Percentiles rank a stretch among this genome's conserved stretches.
phyloP scores from a whole-genome alignment of 2,329 filamentous ascomycete species.

The Aspergillus sp. region DNA sequence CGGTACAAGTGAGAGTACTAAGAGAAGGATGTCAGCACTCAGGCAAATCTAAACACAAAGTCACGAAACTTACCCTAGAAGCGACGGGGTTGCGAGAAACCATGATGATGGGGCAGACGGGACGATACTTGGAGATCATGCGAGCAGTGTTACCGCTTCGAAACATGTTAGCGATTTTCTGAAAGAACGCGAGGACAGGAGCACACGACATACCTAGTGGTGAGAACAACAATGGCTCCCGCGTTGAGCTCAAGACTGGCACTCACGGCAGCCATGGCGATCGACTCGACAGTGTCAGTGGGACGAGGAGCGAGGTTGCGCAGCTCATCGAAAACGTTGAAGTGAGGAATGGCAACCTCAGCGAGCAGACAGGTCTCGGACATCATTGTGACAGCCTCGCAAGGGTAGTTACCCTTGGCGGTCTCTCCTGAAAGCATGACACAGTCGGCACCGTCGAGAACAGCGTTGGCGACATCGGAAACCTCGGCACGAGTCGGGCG shows the following conservation, averaged over 20 bases:
- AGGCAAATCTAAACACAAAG: background rate
- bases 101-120: slow-evolving; percentile 99
- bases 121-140: slow-evolving; percentile 96
- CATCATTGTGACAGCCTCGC: slow-evolving; percentile 95
- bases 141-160: slow-evolving; percentile 85
- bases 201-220: slow-evolving; percentile 70
- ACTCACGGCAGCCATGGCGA: slow-evolving; percentile 95
- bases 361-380: slow-evolving; percentile 95
- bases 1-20: slow-evolving; percentile 92
- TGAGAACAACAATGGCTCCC: slow-evolving; percentile 92
- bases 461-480: slow-evolving; percentile 96
- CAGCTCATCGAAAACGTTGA: slow-evolving; percentile 95
- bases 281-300: slow-evolving; percentile 86
- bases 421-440: slow-evolving; percentile 99
- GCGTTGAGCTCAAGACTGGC: slow-evolving; percentile 96
- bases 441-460: slow-evolving; percentile 97
- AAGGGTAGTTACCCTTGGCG: slow-evolving; percentile 94
- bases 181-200: background rate
- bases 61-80: slow-evolving; percentile 64
- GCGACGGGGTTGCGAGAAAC: slow-evolving; percentile 85
- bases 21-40: slow-evolving; percentile 21
- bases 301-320: slow-evolving; percentile 81
- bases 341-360: slow-evolving; percentile 96
- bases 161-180: slow-evolving; percentile 27
- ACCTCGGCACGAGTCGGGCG: slow-evolving; percentile 97